Base-by-base conservation (phyloP, 192 early-diverging fungal species). In the Mortierella claussenii region DNA sequence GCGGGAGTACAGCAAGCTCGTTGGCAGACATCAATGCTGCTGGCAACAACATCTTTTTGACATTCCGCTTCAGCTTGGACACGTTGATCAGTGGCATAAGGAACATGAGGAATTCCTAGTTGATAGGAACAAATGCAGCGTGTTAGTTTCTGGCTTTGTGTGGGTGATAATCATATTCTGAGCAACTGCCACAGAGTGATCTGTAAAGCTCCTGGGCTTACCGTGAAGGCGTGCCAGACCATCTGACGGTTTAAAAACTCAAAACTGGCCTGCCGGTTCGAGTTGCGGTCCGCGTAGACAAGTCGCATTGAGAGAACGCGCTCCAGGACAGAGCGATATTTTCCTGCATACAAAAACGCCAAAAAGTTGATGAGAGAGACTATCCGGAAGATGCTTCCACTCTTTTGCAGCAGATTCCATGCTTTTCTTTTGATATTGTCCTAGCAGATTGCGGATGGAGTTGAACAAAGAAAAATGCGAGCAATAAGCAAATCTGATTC, bases 231-330 rank as follows among this genome's bases (percentile, higher is more conserved):
- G 26, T 95, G 91, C 94, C 93, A 98, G 28, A 96, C 94, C 62
- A 97, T 85, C 81, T 98, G 94, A 17, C 95, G 87, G 70, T 97
- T 98, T 69, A 98, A 84, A 67, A 94, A 97, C 69, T 98, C 96
- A 68, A 94, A 95, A 70, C 90, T 94, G 31, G 97, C 90, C 60
- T 89, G 87, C 44, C 94, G 85, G 33, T 88, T 78, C 54, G 91
- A 79, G 49, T 92, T 91, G 24, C 90, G 87, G 21, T 90, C 86
- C 20, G 86, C 86, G 68, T 92, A 93, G 6, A 97, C 94, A 20
- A 98, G 81, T 32, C 93, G 86, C 90, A 97, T 88, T 0, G 89
- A 85, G 45, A 98, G 79, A 21, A 94, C 24, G 0, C 95, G 89
- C 69, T 96, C 95, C 28, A 92, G 42, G 8, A 95, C 32, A 5